phyloP scores from a whole-genome alignment of 306 rosid species.

The Hylodesmum podocarpum region DNA sequence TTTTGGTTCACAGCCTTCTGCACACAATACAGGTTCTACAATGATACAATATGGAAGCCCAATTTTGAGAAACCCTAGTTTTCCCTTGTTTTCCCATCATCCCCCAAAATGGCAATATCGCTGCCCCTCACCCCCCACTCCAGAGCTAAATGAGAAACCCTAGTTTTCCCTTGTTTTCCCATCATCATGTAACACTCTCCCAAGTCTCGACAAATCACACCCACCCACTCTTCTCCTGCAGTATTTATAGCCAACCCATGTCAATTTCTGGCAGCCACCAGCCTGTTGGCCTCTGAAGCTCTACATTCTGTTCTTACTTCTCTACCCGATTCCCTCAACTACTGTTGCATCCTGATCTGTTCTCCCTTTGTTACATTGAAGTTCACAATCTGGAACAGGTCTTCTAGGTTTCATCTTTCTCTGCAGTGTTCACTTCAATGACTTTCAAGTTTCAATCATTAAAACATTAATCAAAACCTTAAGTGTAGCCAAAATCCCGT shows the following conservation, averaged over 20 bases:
- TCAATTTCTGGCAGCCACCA: background rate
- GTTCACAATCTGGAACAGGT: background rate
- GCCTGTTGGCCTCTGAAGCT: background rate
- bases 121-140: too few species aligned
- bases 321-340: background rate
- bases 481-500: background rate
- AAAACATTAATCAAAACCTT: background rate
- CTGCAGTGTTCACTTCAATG: background rate
- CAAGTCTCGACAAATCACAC: background rate
- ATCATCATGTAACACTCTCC: background rate
- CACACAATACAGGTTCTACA: background rate
- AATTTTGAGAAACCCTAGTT: background rate
- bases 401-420: background rate
- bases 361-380: background rate
- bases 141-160: background rate
- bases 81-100: background rate
- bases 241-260: background rate
- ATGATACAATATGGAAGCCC: background rate
- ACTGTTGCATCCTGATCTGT: too few species aligned
- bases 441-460: background rate
- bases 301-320: background rate
- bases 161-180: background rate
- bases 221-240: background rate
- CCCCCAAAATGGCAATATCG: background rate
- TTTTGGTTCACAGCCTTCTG: background rate